A percentile compares a stretch with the other conserved stretches of the same genome.
Conservation (phyloP, 2,329 filamentous ascomycete genomes). For the Pseudogymnoascus sp. region DNA sequence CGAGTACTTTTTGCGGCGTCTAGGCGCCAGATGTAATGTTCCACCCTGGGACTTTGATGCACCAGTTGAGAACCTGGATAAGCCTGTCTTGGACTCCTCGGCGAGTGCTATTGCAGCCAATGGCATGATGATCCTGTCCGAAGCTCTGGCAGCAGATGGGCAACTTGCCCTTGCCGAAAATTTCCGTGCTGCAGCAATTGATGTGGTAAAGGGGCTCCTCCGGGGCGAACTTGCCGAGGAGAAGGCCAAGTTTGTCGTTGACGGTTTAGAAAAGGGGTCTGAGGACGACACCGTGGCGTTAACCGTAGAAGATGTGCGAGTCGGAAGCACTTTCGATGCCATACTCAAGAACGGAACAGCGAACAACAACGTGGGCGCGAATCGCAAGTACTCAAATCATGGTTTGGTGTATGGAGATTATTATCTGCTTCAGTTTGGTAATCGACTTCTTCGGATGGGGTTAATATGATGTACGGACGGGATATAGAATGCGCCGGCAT, state of each 20-base stretch:
- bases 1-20: conserved; percentile 38
- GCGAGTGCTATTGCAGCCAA: conserved; percentile 37
- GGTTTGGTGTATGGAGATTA: conserved; percentile 22
- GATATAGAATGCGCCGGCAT: neutral
- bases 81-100: conserved; percentile 31
- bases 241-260: conserved; percentile 13
- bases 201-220: conserved; percentile 21
- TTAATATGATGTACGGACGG: conserved; percentile 7
- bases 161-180: conserved; percentile 8
- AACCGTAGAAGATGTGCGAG: neutral
- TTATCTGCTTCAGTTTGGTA: conserved; percentile 19
- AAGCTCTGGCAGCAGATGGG: conserved; percentile 24
- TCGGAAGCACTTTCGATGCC: conserved; percentile 11
- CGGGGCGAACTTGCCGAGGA: conserved; percentile 15
- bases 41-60: conserved; percentile 18
- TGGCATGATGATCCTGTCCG: conserved; percentile 34
- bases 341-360: conserved; percentile 20
- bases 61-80: conserved; percentile 15
- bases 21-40: conserved; percentile 19
- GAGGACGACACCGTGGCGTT: neutral
- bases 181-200: conserved; percentile 15
- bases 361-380: conserved; percentile 16
- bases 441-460: conserved; percentile 20
- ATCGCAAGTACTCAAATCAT: conserved; percentile 15
- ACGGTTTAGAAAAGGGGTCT: neutral